Evolutionary conservation across 139 green algal species (phyloP).

Genomic region (Raphidocelis subcapitata): DNA sequence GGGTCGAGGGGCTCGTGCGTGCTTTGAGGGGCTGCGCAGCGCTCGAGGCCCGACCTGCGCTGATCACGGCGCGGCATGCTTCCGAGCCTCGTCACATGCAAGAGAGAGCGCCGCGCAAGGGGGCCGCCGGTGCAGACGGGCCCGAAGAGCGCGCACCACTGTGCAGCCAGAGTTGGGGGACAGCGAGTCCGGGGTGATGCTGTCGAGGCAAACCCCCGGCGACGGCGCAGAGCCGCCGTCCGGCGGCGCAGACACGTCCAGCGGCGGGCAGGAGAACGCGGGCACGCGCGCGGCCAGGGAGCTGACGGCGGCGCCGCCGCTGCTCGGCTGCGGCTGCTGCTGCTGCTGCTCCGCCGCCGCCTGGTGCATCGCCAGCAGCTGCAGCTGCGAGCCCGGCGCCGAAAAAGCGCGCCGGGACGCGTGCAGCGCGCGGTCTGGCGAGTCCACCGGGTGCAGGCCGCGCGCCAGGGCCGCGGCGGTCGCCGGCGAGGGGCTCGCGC

Average conservation of each 20-base stretch:
- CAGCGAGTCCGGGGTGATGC: constrained; percentile 2
- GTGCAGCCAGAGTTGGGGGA: background rate
- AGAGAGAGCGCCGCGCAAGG: too few species aligned
- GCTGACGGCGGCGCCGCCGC: background rate
- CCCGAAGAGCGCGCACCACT: too few species aligned
- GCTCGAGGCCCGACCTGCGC: background rate
- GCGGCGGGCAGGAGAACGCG: background rate
- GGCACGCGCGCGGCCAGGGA: background rate
- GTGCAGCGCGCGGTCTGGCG: too few species aligned
- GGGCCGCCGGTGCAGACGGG: too few species aligned
- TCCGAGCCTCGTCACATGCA: background rate
- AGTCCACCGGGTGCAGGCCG: too few species aligned
- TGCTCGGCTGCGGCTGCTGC: constrained; percentile 3
- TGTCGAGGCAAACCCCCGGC: background rate
- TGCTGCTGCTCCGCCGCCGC: constrained; percentile 15
- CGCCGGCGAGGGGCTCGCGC: too few species aligned
- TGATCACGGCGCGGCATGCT: background rate
- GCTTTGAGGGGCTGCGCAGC: background rate
- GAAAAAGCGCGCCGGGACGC: constrained; percentile 1
- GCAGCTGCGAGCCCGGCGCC: constrained; percentile 13
- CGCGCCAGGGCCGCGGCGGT: too few species aligned
- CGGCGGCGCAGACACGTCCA: background rate
- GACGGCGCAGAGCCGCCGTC: background rate
- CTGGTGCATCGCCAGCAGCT: constrained; percentile 17
- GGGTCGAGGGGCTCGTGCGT: background rate